Percentiles rank a stretch among this genome's conserved stretches.
These are phyloP conservation scores for Panicum hallii DNA, from an alignment of 202 grass and related monocot species.

Conservation along the genomic window DNA sequence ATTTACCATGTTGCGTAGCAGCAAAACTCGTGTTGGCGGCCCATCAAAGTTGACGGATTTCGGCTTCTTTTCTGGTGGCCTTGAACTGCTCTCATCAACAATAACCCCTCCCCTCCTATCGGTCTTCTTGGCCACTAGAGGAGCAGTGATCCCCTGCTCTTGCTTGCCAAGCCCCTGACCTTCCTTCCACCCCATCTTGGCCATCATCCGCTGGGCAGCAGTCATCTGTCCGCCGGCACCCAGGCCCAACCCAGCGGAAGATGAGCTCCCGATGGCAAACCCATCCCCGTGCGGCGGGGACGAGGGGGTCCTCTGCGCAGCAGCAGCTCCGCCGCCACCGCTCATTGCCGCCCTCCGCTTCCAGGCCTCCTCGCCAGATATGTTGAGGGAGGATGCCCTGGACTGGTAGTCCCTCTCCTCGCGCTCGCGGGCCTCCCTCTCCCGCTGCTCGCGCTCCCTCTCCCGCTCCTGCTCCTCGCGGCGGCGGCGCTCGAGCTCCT, in stretches of 20 bases:
- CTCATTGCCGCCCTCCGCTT: constrained; percentile 81
- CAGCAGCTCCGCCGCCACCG: constrained; percentile 36
- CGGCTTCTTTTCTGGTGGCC: constrained; percentile 62
- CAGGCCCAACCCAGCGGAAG: constrained; percentile 62
- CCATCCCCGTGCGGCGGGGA: constrained; percentile 61
- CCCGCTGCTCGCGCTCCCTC: constrained; percentile 70
- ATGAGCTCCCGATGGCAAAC: constrained; percentile 63
- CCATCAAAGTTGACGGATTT: constrained; percentile 74
- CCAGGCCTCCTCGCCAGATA: constrained; percentile 97
- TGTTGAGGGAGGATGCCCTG: constrained; percentile 65
- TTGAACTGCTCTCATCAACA: constrained; percentile 74
- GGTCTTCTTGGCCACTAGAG: constrained; percentile 84
- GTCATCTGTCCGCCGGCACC: constrained; percentile 80
- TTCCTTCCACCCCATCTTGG: constrained; percentile 98
- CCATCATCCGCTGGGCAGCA: constrained; percentile 97
- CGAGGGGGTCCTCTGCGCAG: constrained; percentile 45
- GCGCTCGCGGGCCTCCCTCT: constrained; percentile 57
- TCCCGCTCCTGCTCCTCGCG: constrained; percentile 82
- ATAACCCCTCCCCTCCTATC: constrained; percentile 85
- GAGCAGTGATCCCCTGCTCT: constrained; percentile 87
- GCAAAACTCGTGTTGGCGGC: constrained; percentile 73
- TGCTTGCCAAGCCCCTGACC: constrained; percentile 91
- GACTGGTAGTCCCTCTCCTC: constrained; percentile 65
- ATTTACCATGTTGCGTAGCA: constrained; percentile 90
- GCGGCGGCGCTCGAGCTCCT: constrained; percentile 75